Conservation (phyloP, 495 filamentous ascomycete genomes). For the Podospora tetraspora region DNA sequence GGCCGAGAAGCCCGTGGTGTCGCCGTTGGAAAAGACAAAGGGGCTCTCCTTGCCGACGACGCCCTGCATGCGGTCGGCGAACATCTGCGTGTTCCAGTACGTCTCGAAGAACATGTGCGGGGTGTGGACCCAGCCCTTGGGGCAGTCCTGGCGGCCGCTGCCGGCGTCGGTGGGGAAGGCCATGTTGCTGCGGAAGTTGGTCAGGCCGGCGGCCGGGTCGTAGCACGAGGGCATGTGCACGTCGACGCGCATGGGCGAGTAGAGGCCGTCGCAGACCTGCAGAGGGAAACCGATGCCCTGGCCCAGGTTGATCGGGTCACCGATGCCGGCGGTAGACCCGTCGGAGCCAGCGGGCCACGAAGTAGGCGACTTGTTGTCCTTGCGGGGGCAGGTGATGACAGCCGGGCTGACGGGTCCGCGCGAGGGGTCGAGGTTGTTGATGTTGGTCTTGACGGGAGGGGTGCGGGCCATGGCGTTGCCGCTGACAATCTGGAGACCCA, state of each 20-base stretch:
- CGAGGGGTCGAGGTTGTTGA: conserved; percentile 36
- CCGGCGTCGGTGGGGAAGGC: conserved; percentile 47
- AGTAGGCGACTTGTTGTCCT: conserved; percentile 47
- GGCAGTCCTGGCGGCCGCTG: conserved; percentile 54
- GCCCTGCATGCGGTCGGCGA: conserved; percentile 50
- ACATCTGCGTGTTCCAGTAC: conserved; percentile 55
- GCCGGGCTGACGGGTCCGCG: conserved; percentile 40
- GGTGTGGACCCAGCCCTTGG: conserved; percentile 50
- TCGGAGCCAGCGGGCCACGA: conserved; percentile 42
- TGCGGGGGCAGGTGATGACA: conserved; percentile 42
- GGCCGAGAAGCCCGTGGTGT: conserved; percentile 51
- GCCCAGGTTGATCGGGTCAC: conserved; percentile 45
- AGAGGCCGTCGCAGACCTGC: conserved; percentile 47
- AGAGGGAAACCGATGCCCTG: conserved; percentile 47
- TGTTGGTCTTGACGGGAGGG: conserved; percentile 30
- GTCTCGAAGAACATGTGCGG: conserved; percentile 66
- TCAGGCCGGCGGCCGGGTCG: conserved; percentile 52
- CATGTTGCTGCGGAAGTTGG: conserved; percentile 47
- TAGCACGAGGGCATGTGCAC: conserved; percentile 53
- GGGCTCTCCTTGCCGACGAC: conserved; percentile 51
- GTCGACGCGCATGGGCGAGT: conserved; percentile 52
- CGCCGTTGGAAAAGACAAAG: conserved; percentile 61
- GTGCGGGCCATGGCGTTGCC: conserved; percentile 53
- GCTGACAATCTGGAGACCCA: conserved; percentile 65
- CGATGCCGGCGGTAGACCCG: conserved; percentile 43